These are phyloP conservation scores for Tetradesmus obliquus DNA, from an alignment of 139 green algal genomes.

Conservation along the genomic window DNA sequence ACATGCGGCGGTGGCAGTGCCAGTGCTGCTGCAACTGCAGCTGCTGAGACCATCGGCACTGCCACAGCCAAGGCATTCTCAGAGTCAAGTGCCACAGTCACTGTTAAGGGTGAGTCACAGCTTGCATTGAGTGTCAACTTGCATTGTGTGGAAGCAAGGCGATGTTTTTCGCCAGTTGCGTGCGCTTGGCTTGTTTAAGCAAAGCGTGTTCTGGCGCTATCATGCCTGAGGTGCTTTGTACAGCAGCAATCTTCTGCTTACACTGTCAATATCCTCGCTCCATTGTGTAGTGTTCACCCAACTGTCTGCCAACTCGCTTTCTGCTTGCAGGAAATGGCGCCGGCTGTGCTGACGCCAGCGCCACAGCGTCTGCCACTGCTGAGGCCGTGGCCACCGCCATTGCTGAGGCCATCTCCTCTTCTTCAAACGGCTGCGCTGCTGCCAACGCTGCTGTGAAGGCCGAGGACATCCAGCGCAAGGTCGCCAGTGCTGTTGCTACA, in stretches of 20 bases:
- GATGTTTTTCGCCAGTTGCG: too few relatives aligned
- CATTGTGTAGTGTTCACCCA: too few relatives aligned
- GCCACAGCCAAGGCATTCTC: constrained; percentile 16
- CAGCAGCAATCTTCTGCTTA: too few relatives aligned
- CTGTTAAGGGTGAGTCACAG: constrained; percentile 6
- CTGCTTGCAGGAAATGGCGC: constrained; percentile 22
- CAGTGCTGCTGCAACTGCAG: constrained; percentile 2
- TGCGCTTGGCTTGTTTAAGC: too few relatives aligned
- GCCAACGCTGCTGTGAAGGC: constrained; percentile 20
- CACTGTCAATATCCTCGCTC: too few relatives aligned
- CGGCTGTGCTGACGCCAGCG: constrained; percentile 12
- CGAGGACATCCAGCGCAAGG: neutral
- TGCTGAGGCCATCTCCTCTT: constrained; percentile 19
- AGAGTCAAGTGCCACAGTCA: neutral
- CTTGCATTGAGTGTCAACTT: too few relatives aligned
- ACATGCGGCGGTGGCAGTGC: constrained; percentile 12
- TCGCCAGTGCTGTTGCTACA: constrained; percentile 13
- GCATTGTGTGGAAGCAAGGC: too few relatives aligned
- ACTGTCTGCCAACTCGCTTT: neutral
- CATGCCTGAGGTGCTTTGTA: too few relatives aligned
- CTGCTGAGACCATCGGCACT: neutral
- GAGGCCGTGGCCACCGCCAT: constrained; percentile 26
- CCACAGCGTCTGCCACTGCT: constrained; percentile 6
- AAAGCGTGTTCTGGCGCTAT: too few relatives aligned
- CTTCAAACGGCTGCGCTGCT: constrained; percentile 29